Base-by-base conservation (phyloP, 257 asterid species). In the Knoxia roxburghii region DNA sequence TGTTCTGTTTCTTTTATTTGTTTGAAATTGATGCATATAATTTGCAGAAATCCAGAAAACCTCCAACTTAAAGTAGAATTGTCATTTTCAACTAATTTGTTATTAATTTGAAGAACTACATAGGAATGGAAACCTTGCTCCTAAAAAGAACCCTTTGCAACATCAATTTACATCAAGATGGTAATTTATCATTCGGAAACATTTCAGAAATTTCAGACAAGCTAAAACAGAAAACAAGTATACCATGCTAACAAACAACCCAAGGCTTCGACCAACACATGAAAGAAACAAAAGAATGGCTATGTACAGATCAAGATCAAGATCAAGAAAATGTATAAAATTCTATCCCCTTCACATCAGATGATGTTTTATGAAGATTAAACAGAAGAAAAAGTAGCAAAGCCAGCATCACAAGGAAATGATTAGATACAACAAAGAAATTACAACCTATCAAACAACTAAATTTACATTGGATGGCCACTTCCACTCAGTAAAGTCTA, bases 401-500 rank as follows among this genome's bases (percentile, higher is more conserved):
- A 58, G 27, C 48, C 46, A 32, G 45, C 13, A 45, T 46, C 48
- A 8, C 13, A 48, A 30, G 58, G 58, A 49, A 3, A 23, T 6
- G 46, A 6, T 30, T 10, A 35, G 37, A 35, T 26, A 62, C 21
- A 40, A 40, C 68, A 43, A 13, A 61, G 3, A 7, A 46, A 61
- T 7, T 24, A 53, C 64, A 13, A n/a, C 33, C 61, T 52, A 26
- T n/a, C 13, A 4, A 32, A 20, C 23, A 51, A 21, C 12, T n/a
- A 17, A 65, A 33, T 65, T 21, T 65, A 50, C 24, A 54, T 33
- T 14, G 65, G 32, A 13, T 24, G 50, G 30, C 56, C 70, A 64
- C 30, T 59, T 52, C 53, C 69, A n/a, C 56, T 73, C 72, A 91
- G 83, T 91, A 88, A 80, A 91, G 96, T 80, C 68, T 88, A 75